phyloP scores from a whole-genome alignment of 164 flowering plant species.

The Piper longum region DNA sequence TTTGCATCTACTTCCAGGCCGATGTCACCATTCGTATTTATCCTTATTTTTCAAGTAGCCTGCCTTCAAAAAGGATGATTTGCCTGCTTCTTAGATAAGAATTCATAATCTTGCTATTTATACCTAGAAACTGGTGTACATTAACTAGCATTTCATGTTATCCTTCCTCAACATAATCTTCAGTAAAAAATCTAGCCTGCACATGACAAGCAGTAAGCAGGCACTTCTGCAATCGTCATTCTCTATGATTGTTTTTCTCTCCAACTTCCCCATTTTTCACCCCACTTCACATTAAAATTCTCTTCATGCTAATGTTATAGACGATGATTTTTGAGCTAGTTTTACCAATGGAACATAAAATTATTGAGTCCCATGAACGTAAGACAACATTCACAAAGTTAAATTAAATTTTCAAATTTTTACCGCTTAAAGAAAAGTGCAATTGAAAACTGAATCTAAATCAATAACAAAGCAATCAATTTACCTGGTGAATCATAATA shows the following conservation, averaged over 20 bases:
- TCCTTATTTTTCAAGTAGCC: no score
- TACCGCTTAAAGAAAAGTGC: background rate
- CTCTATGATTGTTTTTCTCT: no score
- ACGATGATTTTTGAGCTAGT: background rate
- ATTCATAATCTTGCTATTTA: background rate
- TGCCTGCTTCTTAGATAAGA: no score
- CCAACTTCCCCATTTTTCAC: background rate
- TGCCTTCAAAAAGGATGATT: no score
- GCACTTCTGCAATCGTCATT: background rate
- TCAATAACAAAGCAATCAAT: background rate
- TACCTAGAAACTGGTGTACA: no score
- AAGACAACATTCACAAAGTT: background rate
- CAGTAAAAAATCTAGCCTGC: background rate
- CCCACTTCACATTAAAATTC: background rate
- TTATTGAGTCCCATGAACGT: background rate
- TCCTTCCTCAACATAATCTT: background rate
- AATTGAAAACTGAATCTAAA: no score
- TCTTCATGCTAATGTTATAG: background rate
- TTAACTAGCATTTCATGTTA: background rate
- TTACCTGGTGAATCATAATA: constrained; percentile 85
- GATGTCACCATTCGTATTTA: no score
- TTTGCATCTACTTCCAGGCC: no score
- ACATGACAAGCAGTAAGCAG: background rate
- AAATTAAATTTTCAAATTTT: no score
- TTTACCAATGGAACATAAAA: no score